A percentile compares a stretch with the other conserved stretches of the same genome.
These are phyloP conservation scores for Polyporus arcularius DNA, from an alignment of 768 basidiomycete genomes.

Conservation along the genomic window DNA sequence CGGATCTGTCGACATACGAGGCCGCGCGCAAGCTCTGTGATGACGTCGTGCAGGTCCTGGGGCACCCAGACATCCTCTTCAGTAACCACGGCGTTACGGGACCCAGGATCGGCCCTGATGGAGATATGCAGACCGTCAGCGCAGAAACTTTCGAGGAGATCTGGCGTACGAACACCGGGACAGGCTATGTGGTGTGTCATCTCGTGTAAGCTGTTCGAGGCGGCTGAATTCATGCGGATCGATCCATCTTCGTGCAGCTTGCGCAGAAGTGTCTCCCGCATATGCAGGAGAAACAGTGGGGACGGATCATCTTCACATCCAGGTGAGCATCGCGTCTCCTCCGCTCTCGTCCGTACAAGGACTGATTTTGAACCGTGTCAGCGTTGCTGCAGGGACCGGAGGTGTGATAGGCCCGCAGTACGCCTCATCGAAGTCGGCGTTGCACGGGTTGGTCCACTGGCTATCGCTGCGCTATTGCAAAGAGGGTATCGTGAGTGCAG, in stretches of 20 bases:
- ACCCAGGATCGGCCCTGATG: conserved; percentile 43
- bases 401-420: conserved; percentile 60
- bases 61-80: conserved; percentile 52
- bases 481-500: conserved; percentile 47
- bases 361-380: conserved; percentile 14
- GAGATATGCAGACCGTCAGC: conserved; percentile 46
- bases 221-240: neutral
- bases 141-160: conserved; percentile 45
- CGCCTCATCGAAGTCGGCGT: conserved; percentile 55
- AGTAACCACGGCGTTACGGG: conserved; percentile 51
- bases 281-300: conserved; percentile 51
- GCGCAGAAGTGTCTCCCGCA: conserved; percentile 52
- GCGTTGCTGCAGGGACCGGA: conserved; percentile 53
- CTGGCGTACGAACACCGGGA: conserved; percentile 52
- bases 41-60: conserved; percentile 44
- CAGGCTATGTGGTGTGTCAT: conserved; percentile 46
- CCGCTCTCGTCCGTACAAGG: neutral
- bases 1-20: conserved; percentile 49
- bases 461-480: conserved; percentile 50
- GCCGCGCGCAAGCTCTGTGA: conserved; percentile 44
- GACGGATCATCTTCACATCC: conserved; percentile 53
- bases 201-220: neutral
- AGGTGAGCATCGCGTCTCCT: conserved; percentile 35
- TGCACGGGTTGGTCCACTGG: conserved; percentile 59
- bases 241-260: conserved; percentile 34